These are phyloP conservation scores for Salicornia ramosissima DNA, from an alignment of 148 eudicot species.

Conservation along the genomic window DNA sequence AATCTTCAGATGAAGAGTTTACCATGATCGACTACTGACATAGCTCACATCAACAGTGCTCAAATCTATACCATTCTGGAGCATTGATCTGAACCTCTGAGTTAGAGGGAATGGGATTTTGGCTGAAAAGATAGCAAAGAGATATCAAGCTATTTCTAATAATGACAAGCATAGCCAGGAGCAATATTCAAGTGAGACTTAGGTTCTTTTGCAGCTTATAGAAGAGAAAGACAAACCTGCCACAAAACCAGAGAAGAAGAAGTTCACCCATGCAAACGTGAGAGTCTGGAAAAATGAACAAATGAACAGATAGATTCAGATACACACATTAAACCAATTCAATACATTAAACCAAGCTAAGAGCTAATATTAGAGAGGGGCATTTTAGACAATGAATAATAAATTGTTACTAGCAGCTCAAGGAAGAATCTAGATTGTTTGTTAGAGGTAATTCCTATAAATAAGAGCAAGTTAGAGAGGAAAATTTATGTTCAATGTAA, in stretches of 20 bases:
- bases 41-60: slow-evolving; percentile 99
- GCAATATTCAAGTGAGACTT: background rate
- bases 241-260: slow-evolving; percentile 98
- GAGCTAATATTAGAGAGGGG: too few relatives aligned
- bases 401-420: too few relatives aligned
- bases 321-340: too few relatives aligned
- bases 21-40: slow-evolving; percentile 99
- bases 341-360: too few relatives aligned
- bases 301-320: slow-evolving; percentile 7
- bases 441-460: too few relatives aligned
- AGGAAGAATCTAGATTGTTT: too few relatives aligned
- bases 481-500: too few relatives aligned
- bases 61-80: slow-evolving; percentile 93
- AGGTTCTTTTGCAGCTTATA: background rate
- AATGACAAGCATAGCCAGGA: background rate
- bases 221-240: slow-evolving; percentile 57
- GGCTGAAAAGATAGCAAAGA: slow-evolving; percentile 44
- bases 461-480: too few relatives aligned
- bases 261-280: slow-evolving; percentile 97
- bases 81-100: slow-evolving; percentile 94
- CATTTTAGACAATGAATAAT: too few relatives aligned
- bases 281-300: slow-evolving; percentile 58
- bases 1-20: slow-evolving; percentile 20
- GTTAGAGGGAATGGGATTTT: slow-evolving; percentile 96
- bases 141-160: background rate